Base-by-base conservation (phyloP, 495 filamentous ascomycete genomes). In the Aspergillus nanangensis region DNA sequence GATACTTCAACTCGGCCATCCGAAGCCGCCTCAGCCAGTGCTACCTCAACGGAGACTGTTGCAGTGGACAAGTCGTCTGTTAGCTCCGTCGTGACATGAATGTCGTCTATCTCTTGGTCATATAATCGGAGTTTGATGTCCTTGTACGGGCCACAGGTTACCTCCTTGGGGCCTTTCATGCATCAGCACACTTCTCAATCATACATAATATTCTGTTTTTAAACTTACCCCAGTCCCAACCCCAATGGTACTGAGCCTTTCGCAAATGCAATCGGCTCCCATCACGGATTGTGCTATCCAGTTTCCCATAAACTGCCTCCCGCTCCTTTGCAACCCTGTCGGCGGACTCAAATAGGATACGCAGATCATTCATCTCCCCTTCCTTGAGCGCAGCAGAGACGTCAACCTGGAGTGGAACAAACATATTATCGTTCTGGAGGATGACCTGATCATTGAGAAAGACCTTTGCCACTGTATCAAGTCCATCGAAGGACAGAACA, bases 181-280 rank as follows among this genome's bases (percentile, higher is more conserved):
- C 11, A 11, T 29, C 25, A 29, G 25, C 25, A 11, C 25, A 5
- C 11, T 29, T 29, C 25, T 29, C 7, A 5, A 29, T 29, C 7
- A 11, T 5, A 7, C 7, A 29, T 7, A 29, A 29, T 11, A 5
- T 11, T 11, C 5, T 5, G 25, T 5, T 5, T 7, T 9, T 20
- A 13, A 10, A 41, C 38, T 41, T 10, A 41, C 38, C 38, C 38
- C 38, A 41, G 17, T 41, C 38, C 38, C 38, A 41, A 1, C 38
- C 38, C 38, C 38, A 41, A 13, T 41, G 38, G 22, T 41, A 41
- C 20, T 41, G 38, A 2, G 38, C 38, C 38, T 41, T 41, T 20
- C 38, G 38, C 38, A 41, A 7, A 41, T 41, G 38, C 5, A 41
- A 2, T 7, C 38, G 15, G 20, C 38, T 41, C n/a, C 38, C 38